Evolutionary conservation across 257 asterid species (phyloP), one percentile per base, ranked within the genome.

Genomic region (Fraxinus excelsior): DNA sequence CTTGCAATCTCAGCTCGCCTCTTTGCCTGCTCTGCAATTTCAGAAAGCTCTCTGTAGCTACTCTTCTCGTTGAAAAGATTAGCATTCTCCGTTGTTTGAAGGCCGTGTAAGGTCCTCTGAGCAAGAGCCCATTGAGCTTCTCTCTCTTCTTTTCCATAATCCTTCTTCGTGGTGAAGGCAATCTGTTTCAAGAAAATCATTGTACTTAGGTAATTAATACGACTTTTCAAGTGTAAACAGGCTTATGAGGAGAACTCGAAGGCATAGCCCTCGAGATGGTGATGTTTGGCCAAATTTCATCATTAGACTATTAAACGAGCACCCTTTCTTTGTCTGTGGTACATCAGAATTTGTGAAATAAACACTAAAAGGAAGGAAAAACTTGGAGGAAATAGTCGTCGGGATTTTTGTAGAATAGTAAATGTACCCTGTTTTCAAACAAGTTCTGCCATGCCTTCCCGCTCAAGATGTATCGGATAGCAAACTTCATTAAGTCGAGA

Each of bases 61-160:
- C 83, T 95, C 97, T 90, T 93, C 68, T 95, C 98, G 5, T 86
- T 85, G 78, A 95, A 95, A 76, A 95, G 69, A 25, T 81, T 89
- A 12, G 82, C n/a, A 23, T 88, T 19, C 80, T 85, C 96, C 10
- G 96, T 90, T 31, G 88, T 87, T 65, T 91, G 98, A 31, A 95
- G 98, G 16, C 99, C 99, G 26, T 95, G 99, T 74, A 93, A 26
- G 74, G 98, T 93, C 85, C 99, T 93, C 88, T 95, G 98, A 73
- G 98, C 99, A 82, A 75, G 96, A 82, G 98, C 99, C 99, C 99
- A 95, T 81, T 95, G 99, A 80, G 98, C 99, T 83, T 95, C 99
- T 81, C 99, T 91, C 86, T 95, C 98, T 74, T 82, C 97, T 87
- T 86, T 93, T 1, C 98, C 99, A 0, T 88, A 95, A 74, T 95